Base-by-base conservation (phyloP, 2,329 filamentous ascomycete species). In the Trichoderma breve region DNA sequence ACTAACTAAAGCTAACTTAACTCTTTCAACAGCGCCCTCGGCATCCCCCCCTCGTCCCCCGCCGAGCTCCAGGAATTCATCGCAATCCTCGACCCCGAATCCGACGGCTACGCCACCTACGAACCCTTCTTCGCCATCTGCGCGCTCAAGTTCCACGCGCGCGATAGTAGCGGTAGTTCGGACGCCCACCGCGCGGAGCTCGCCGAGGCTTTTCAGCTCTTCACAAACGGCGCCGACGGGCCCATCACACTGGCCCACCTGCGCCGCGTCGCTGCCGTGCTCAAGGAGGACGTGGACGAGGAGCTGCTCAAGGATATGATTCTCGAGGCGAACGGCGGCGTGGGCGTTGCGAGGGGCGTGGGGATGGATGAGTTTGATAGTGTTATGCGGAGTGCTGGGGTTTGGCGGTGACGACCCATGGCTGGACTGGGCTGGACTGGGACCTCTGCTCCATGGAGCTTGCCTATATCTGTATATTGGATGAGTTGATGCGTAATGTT, bases 271-370 rank as follows among this genome's bases (percentile, higher is more conserved):
- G 94, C 95, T 55, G 90, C 89, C 76, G 89, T 93, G 76, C 83
- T 99, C 77, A 93, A 94, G 82, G 94, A 97, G 82, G 93, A 91
- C 73, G 91, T 97, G 28, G 89, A 89, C 72, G 96, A 98, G 77
- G 91, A 93, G 63, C 82, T 97, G 78, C 83, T 99, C 78, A 90
- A 89, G 83, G 94, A 98, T 84, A 99, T 99, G 96, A 92, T 99
- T 72, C 84, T 94, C 63, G 95, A 98, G 85, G 96, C 95, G 63
- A 98, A 97, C 81, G 93, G 93, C 3, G 94, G 93, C 1, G 89
- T 87, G 4, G 91, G 92, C 18, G 87, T 92, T 12, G 88, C 85
- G 47, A 87, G 85, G 71, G 93, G 92, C 8, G 95, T 97, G 11
- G 89, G 85, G 53, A 85, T 91, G 78, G 91, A 92, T 67, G 93